Percentiles rank a stretch among this genome's conserved stretches.
phyloP scores from a whole-genome alignment of 345 rosid species.

The Pelargonium nanum region DNA sequence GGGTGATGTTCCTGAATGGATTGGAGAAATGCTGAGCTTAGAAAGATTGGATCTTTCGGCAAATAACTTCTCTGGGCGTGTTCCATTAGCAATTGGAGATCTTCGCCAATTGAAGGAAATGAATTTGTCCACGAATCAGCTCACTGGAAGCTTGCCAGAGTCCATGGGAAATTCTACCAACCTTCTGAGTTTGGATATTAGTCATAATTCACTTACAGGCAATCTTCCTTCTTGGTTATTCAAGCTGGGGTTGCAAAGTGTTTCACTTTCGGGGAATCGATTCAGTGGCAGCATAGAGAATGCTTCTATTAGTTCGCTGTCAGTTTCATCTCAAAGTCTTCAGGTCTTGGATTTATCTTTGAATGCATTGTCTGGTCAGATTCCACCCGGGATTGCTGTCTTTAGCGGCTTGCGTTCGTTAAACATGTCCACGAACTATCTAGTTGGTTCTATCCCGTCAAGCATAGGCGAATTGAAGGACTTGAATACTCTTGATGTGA shows the following conservation, averaged over 20 bases:
- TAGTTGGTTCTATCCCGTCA: conserved; percentile 51
- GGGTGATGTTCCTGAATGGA: conserved; percentile 64
- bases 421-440: conserved; percentile 60
- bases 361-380: conserved; percentile 54
- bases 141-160: conserved; percentile 50
- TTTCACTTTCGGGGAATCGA: conserved; percentile 25
- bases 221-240: conserved; percentile 52
- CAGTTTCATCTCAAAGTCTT: conserved; percentile 30
- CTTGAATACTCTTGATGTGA: conserved; percentile 47
- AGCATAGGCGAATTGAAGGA: conserved; percentile 44
- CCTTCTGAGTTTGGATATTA: conserved; percentile 56
- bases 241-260: conserved; percentile 20
- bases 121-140: conserved; percentile 55
- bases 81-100: conserved; percentile 55
- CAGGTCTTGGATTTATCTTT: conserved; percentile 62
- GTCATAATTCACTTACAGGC: conserved; percentile 58
- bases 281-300: conserved; percentile 19
- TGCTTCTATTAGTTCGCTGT: conserved; percentile 8
- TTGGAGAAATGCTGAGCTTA: conserved; percentile 49
- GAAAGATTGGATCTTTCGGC: conserved; percentile 73
- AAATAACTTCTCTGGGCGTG: conserved; percentile 46
- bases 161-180: conserved; percentile 46
- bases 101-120: conserved; percentile 47
- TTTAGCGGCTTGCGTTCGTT: conserved; percentile 45
- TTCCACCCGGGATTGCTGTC: conserved; percentile 42